Base-by-base conservation (phyloP, 2,329 filamentous ascomycete species). In the Hypoxylon sp. region DNA sequence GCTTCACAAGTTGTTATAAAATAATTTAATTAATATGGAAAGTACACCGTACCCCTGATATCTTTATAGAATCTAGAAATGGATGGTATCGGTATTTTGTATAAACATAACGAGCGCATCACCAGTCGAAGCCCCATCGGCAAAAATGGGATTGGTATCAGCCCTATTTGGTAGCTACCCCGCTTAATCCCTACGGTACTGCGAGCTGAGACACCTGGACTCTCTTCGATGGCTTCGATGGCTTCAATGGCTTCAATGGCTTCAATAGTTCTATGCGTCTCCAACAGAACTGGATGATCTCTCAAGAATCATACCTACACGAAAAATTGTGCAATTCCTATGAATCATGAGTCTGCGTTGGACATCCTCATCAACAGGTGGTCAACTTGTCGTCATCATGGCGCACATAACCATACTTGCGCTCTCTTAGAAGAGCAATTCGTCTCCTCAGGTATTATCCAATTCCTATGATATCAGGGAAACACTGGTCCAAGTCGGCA, bases 231-330 rank as follows among this genome's bases (percentile, higher is more conserved):
- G 31, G 5, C 42, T 37, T 48, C 17, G 11, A 22, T 22, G 19
- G 19, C 19, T 22, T n/a, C n/a, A n/a, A 57, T 48, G 39, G 22
- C 24, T 19, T 55, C 24, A 9, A 55, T 46, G 52, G 29, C 52
- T 55, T 33, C 42, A 9, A 39, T 31, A 42, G 42, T 46, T 13
- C 44, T 37, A 58, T 26, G 31, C 14, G 13, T 33, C 55, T 48
- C 29, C 31, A 58, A 57, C 11, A 8, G 35, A 26, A 13, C 13
- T 14, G 3, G 19, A 19, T 4, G 47, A 44, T 51, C 48, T 53
- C 35, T 39, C 10, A 31, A 35, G 47, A 42, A 44, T 22, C 37
- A 10, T 50, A 39, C 29, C 5, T 61, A 22, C 19, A 31, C 13
- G 47, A 11, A 9, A n/a, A 3, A 57, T 48, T 31, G 24, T 14